A percentile compares a stretch with the other conserved stretches of the same genome.
Conservation (phyloP, 75 land plant species). For the Isoetes taiwanensis region DNA sequence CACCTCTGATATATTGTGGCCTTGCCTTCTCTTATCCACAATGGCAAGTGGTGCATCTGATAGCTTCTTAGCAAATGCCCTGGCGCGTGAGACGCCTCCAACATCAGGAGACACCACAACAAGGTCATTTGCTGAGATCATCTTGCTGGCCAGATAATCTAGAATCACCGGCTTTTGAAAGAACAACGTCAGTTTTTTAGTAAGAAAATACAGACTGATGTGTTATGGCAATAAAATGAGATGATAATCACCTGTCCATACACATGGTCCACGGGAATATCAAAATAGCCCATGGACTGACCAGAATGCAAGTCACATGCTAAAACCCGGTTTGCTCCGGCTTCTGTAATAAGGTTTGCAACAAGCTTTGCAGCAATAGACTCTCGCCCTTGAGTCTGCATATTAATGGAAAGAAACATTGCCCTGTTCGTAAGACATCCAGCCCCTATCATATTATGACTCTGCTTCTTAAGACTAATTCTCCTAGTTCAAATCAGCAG, state of each 20-base stretch:
- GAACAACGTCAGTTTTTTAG: neutral
- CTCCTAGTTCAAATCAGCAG: too few relatives aligned
- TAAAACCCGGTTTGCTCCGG: conserved; percentile 85
- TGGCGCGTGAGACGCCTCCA: conserved; percentile 91
- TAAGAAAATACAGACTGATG: neutral
- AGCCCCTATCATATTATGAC: neutral
- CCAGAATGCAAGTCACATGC: conserved; percentile 97
- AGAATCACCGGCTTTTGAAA: conserved; percentile 65
- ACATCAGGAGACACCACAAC: conserved; percentile 98
- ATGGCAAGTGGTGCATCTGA: conserved; percentile 97
- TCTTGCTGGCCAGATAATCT: conserved; percentile 93
- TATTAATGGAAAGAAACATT: too few relatives aligned
- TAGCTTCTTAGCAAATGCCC: conserved; percentile 89
- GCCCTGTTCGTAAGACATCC: neutral
- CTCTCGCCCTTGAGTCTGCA: conserved; percentile 90
- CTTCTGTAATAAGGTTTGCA: conserved; percentile 88
- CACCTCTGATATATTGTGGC: conserved; percentile 88
- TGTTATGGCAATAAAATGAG: neutral
- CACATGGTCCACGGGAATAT: conserved; percentile 93
- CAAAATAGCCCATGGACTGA: conserved; percentile 95
- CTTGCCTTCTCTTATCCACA: conserved; percentile 87
- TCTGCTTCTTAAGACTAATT: neutral
- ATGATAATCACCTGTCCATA: conserved; percentile 54
- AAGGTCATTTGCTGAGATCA: conserved; percentile 57
- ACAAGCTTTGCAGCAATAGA: conserved; percentile 96